phyloP scores from a whole-genome alignment of 139 green algal genomes.

The Chlamydomonas asymmetrica region DNA sequence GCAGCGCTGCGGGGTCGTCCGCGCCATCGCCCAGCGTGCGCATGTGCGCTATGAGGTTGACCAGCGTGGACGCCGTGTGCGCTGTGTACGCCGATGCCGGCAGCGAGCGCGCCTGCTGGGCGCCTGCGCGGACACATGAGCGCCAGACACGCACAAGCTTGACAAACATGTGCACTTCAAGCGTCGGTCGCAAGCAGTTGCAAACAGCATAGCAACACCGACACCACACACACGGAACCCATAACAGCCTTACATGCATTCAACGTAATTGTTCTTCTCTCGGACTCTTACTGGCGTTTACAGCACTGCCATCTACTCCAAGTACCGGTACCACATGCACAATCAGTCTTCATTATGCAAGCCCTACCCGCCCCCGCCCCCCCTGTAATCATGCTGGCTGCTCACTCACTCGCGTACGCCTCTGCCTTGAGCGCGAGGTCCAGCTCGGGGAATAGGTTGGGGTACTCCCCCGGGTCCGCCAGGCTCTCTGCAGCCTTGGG shows the following conservation, averaged over 20 bases:
- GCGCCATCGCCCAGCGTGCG: background rate
- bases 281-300: background rate
- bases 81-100: slow-evolving; percentile 25
- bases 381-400: no score
- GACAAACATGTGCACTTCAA: no score
- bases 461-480: slow-evolving; percentile 92
- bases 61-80: slow-evolving; percentile 17
- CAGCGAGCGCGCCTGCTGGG: background rate
- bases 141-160: no score
- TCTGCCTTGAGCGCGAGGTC: slow-evolving; percentile 37
- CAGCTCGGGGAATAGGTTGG: slow-evolving; percentile 95
- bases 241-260: background rate
- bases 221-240: no score
- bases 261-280: background rate
- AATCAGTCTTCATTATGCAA: background rate
- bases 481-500: slow-evolving; percentile 93
- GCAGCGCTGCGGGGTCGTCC: background rate
- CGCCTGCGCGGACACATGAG: no score
- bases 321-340: background rate
- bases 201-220: no score
- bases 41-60: slow-evolving; percentile 3
- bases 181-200: no score
- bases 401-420: slow-evolving; percentile 1
- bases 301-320: background rate
- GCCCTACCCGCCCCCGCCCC: no score